These are phyloP conservation scores for Sugiyamaella grinbergsii DNA, from an alignment of 1,139 yeast species.

Conservation along the genomic window DNA sequence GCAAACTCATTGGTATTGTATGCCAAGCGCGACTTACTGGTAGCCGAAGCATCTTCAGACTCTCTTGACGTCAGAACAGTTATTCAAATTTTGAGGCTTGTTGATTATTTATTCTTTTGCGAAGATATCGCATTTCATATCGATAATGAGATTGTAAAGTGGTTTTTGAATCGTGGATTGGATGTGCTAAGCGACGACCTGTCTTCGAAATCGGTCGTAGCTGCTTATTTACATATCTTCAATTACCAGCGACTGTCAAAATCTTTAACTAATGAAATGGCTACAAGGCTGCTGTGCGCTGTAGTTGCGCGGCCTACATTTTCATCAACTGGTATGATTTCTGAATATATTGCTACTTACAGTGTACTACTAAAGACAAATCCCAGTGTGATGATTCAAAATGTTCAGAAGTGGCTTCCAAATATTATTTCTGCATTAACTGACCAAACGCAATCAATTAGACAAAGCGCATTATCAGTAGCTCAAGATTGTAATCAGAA, in stretches of 20 bases:
- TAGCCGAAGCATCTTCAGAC: slow-evolving; percentile 26
- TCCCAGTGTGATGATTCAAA: slow-evolving; percentile 27
- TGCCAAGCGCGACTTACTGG: slow-evolving; percentile 31
- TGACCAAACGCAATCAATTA: slow-evolving; percentile 28
- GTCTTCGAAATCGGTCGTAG: slow-evolving; percentile 32
- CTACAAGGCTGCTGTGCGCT: slow-evolving; percentile 27
- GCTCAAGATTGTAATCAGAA: slow-evolving; percentile 30
- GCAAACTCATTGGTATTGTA: slow-evolving; percentile 26
- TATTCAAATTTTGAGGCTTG: slow-evolving; percentile 32
- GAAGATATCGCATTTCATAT: slow-evolving; percentile 29
- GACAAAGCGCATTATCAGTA: slow-evolving; percentile 30
- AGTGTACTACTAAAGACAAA: slow-evolving; percentile 26
- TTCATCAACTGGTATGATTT: slow-evolving; percentile 32
- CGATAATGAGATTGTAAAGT: slow-evolving; percentile 30
- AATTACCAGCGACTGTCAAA: slow-evolving; percentile 33
- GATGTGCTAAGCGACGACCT: slow-evolving; percentile 29
- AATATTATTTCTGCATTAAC: slow-evolving; percentile 28
- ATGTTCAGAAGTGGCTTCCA: slow-evolving; percentile 34
- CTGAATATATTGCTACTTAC: slow-evolving; percentile 32
- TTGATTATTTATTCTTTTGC: slow-evolving; percentile 33
- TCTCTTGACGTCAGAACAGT: slow-evolving; percentile 29
- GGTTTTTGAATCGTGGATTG: slow-evolving; percentile 33
- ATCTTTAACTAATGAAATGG: slow-evolving; percentile 31
- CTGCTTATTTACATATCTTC: slow-evolving; percentile 35
- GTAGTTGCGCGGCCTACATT: slow-evolving; percentile 30